phyloP scores from a whole-genome alignment of 1,139 yeast genomes.

The Yamadazyma taylorii region DNA sequence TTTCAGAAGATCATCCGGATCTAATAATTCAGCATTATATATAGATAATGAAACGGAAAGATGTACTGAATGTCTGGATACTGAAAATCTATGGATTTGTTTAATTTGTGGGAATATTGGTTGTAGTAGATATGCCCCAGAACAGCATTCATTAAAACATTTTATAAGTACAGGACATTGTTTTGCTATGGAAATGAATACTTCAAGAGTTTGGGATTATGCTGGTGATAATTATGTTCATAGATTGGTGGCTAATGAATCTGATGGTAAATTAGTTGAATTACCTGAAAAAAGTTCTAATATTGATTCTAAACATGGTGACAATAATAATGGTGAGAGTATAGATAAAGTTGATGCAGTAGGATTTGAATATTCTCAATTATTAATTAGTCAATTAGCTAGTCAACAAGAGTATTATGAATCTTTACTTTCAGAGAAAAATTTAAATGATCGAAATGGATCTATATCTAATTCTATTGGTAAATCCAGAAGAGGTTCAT shows the following conservation, averaged over 20 bases:
- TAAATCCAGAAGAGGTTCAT: slow-evolving; percentile 23
- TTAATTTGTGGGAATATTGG: slow-evolving; percentile 49
- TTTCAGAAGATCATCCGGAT: too few relatives aligned
- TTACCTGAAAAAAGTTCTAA: slow-evolving; percentile 41
- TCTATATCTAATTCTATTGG: slow-evolving; percentile 7
- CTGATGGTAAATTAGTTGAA: slow-evolving; percentile 84
- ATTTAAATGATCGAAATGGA: slow-evolving; percentile 16
- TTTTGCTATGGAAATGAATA: slow-evolving; percentile 83
- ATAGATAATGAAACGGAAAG: slow-evolving; percentile 23
- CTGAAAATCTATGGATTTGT: slow-evolving; percentile 43
- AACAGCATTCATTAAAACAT: slow-evolving; percentile 83
- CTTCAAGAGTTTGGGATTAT: slow-evolving; percentile 95
- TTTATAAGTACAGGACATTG: slow-evolving; percentile 79
- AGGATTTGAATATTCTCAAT: slow-evolving; percentile 77
- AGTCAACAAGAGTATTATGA: slow-evolving; percentile 91
- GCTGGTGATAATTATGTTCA: slow-evolving; percentile 92
- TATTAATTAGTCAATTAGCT: slow-evolving; percentile 77
- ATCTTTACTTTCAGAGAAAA: slow-evolving; percentile 43
- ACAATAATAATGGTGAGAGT: slow-evolving; percentile 1
- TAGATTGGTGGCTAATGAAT: slow-evolving; percentile 76
- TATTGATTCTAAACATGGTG: slow-evolving; percentile 1
- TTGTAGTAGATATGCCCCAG: slow-evolving; percentile 66
- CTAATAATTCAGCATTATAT: slow-evolving; percentile 6
- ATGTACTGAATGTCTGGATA: slow-evolving; percentile 37
- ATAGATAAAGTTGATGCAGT: slow-evolving; percentile 48